Evolutionary conservation across 2,329 filamentous ascomycete species (phyloP), one percentile per base, ranked within the genome.

Genomic region (Trichophyton mentagrophytes): DNA sequence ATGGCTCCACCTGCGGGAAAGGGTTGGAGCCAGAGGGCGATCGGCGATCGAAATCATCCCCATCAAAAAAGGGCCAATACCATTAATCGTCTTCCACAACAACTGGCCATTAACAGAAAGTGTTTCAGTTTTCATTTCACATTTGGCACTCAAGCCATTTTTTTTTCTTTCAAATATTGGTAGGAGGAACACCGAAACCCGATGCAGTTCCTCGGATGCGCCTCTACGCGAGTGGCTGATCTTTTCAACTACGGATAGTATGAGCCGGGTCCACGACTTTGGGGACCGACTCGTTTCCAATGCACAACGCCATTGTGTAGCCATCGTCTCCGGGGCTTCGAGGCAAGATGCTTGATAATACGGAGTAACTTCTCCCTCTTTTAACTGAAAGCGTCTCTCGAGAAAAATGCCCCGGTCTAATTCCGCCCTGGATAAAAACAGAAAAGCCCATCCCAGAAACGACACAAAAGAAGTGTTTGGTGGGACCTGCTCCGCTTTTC

Each of bases 401-500:
- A 2, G 49, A n/a, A 17, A n/a, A 17, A 33, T 36, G 33, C n/a
- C 27, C 15, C 27, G 49, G 49, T 3, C 13, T 3, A 17, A 36
- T 20, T 55, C 49, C 49, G 49, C 4, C 46, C 25, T 49, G 49
- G 9, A 17, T 30, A 3, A 27, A 5, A 55, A 36, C 20, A 49
- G 15, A 36, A 33, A 9, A 27, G 11, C 15, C 30, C 13, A 49
- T 6, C 46, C 25, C 20, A 3, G 27, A 7, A 30, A 25, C 25
- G n/a, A 30, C 46, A 49, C 20, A 49, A 27, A 22, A 30, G 46
- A 27, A 27, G 9, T 22, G 46, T 49, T 49, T 49, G 25, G 49
- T 53, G 49, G 49, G 20, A 55, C 49, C n/a, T 55, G 27, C 49
- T 55, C 49, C 49, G 49, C 49, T 55, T 55, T 36, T 33, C 49